phyloP scores from a whole-genome alignment of 768 basidiomycete genomes.

The Pluteus cervinus region DNA sequence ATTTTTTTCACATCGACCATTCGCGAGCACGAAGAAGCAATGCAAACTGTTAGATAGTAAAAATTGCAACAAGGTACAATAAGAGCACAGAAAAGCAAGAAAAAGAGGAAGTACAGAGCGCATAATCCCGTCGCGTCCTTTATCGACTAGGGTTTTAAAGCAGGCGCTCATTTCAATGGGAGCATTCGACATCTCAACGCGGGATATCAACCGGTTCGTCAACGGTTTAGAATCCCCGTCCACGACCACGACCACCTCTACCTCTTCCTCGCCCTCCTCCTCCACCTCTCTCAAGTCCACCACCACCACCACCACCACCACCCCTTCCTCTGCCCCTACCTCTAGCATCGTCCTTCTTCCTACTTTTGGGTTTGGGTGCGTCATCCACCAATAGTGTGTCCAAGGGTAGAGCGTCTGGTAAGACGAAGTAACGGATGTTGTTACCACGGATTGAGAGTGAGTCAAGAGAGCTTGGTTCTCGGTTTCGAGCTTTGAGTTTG shows the following conservation, averaged over 20 bases:
- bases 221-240: constrained; percentile 23
- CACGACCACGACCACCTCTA: constrained; percentile 46
- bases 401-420: constrained; percentile 95
- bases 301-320: constrained; percentile 45
- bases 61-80: no score
- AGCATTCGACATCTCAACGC: no score
- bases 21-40: no score
- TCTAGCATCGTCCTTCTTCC: constrained; percentile 81
- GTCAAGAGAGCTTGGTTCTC: constrained; percentile 83
- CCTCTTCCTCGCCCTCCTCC: constrained; percentile 43
- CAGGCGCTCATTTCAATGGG: no score
- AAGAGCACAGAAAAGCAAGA: no score
- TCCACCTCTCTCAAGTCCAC: constrained; percentile 39
- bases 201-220: no score
- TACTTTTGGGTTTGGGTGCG: constrained; percentile 90
- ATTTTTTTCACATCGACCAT: no score
- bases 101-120: no score
- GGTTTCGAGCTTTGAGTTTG: constrained; percentile 91
- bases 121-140: no score
- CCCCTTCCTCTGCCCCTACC: constrained; percentile 55
- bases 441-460: constrained; percentile 93
- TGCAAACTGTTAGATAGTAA: no score
- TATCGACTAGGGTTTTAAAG: no score
- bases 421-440: constrained; percentile 93
- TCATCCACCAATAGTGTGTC: constrained; percentile 98